Evolutionary conservation across 1,284 basidiomycete genomes (phyloP).

Genomic region (Pseudozyma hubeiensis): DNA sequence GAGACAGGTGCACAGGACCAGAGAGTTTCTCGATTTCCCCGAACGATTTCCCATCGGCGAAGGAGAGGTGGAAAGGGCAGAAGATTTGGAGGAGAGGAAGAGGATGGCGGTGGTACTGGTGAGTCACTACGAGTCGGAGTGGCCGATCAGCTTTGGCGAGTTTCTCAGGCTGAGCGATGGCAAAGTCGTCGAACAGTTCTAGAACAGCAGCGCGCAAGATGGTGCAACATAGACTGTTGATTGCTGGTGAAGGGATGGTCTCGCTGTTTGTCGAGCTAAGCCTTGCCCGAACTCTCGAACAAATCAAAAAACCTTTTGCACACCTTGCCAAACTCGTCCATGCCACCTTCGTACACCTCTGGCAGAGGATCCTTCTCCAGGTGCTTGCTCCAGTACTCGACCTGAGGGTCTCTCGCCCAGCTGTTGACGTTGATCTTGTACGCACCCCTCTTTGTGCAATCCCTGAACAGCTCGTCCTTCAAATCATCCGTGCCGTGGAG

Average conservation of each 20-base stretch:
- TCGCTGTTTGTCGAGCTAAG: not conserved
- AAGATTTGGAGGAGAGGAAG: conserved; percentile 26
- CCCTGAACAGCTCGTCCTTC: conserved; percentile 31
- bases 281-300: conserved; percentile 35
- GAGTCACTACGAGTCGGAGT: conserved; percentile 66
- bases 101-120: conserved; percentile 57
- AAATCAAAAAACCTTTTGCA: conserved; percentile 42
- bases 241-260: no score
- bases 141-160: conserved; percentile 54
- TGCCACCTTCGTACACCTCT: conserved; percentile 50
- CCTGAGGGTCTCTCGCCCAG: conserved; percentile 51
- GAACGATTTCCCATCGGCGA: conserved; percentile 20
- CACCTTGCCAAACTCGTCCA: conserved; percentile 18
- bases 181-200: conserved; percentile 45
- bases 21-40: conserved; percentile 51
- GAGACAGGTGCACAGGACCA: conserved; percentile 45
- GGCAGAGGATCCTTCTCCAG: conserved; percentile 23
- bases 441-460: conserved; percentile 34
- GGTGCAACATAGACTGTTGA: no score
- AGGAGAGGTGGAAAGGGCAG: conserved; percentile 3
- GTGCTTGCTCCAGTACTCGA: conserved; percentile 35
- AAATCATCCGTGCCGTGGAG: conserved; percentile 55
- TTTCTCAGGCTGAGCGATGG: conserved; percentile 57
- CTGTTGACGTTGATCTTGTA: conserved; percentile 52
- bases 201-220: no score